Conservation (phyloP, 2,329 filamentous ascomycete genomes). For the Coniella lustricola region DNA sequence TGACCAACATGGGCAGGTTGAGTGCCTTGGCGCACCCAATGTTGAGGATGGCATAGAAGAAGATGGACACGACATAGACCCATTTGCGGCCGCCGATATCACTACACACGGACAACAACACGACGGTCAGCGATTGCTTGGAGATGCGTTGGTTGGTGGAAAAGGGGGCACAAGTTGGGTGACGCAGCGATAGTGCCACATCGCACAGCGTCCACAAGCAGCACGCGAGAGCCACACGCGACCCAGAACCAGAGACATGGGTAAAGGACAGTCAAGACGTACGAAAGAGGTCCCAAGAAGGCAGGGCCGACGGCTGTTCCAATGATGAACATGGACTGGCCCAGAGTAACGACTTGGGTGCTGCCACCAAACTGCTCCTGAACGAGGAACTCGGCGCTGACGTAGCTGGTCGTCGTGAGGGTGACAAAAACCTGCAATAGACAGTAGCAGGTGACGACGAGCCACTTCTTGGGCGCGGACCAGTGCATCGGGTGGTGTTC, state of each 20-base stretch:
- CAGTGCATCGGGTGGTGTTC: slow-evolving; percentile 25
- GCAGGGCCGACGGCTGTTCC: slow-evolving; percentile 34
- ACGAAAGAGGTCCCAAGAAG: slow-evolving; percentile 34
- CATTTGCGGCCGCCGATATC: slow-evolving; percentile 37
- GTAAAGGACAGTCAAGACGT: slow-evolving; percentile 17
- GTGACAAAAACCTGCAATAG: slow-evolving; percentile 31
- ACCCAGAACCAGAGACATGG: background rate
- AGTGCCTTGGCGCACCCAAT: slow-evolving; percentile 28
- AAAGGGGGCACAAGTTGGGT: background rate
- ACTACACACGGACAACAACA: slow-evolving; percentile 15
- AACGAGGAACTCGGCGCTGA: slow-evolving; percentile 31
- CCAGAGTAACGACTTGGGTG: slow-evolving; percentile 31
- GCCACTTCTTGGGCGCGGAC: slow-evolving; percentile 24
- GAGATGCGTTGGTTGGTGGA: background rate
- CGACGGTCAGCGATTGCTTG: background rate
- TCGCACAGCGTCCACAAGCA: background rate
- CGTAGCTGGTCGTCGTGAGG: slow-evolving; percentile 31
- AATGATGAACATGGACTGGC: slow-evolving; percentile 36
- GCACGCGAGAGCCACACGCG: background rate
- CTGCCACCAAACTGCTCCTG: slow-evolving; percentile 29
- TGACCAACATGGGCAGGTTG: slow-evolving; percentile 32
- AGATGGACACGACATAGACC: slow-evolving; percentile 33
- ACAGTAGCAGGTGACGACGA: slow-evolving; percentile 23
- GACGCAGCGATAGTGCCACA: background rate
- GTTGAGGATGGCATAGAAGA: slow-evolving; percentile 28